Evolutionary conservation across 352 stramenopile genomes (phyloP), one percentile per base, ranked within the genome.

Genomic region (Phytophthora foliorum): DNA sequence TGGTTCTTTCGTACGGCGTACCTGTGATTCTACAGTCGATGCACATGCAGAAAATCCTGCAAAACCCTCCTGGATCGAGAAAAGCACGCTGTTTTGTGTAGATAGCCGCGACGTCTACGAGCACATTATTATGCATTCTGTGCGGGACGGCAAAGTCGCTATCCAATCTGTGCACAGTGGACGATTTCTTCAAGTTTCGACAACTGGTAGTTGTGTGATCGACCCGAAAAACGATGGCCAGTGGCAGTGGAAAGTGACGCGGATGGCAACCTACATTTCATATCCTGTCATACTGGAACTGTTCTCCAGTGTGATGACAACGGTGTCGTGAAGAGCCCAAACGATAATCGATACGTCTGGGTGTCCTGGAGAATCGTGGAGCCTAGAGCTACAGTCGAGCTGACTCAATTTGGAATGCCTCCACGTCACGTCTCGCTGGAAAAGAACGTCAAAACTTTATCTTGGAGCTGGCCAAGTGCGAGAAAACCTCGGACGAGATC

Each of bases 11-110:
- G 27, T 57, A 61, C 38, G 46, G 51, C n/a, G 46, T 64, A 6
- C 65, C 65, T 21, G 41, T 73, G 16, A 59, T 73, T 34, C 45
- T 73, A 44, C 65, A 66, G 44, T 69, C 65, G 44, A n/a, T 57
- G 25, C 39, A 42, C 41, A 48, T 5, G 29, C 44, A 49, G 45
- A 67, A 46, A 29, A 65, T 64, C 65, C 49, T 73, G 27, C 51
- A 68, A 49, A 73, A 73, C 38, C 51, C 62, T 32, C 53, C 48
- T 42, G 65, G 65, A 13, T 68, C 63, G 19, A 57, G 60, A 29
- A 63, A 60, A 31, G 45, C 65, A 4, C 52, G 57, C 27, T 73
- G 65, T 45, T 19, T 57, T 17, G 50, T 17, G 50, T 56, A 29
- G 58, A 66, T n/a, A 64, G 57, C 31, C 44, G 58, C 36, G 65